A percentile compares a stretch with the other conserved stretches of the same genome.
phyloP scores from a whole-genome alignment of 2,329 filamentous ascomycete species.

The Pyrenophora teres region DNA sequence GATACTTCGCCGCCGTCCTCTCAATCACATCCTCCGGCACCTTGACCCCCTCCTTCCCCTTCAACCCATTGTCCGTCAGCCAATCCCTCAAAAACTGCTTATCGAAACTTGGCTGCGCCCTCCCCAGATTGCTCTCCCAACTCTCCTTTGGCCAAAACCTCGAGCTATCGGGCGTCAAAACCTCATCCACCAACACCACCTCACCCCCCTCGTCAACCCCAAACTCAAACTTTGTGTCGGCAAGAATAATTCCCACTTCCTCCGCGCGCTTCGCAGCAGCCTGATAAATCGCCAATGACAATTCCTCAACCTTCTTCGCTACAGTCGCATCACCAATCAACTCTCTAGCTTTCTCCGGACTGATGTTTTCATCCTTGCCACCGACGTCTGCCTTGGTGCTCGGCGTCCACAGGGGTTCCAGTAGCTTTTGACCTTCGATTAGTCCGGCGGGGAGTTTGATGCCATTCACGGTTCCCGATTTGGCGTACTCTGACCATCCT shows the following conservation, averaged over 20 bases:
- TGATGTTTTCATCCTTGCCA: slow-evolving; percentile 84
- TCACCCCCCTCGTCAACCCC: slow-evolving; percentile 66
- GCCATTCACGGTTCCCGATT: slow-evolving; percentile 78
- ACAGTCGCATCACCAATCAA: slow-evolving; percentile 67
- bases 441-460: slow-evolving; percentile 71
- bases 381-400: slow-evolving; percentile 84
- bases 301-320: slow-evolving; percentile 67
- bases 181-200: slow-evolving; percentile 80
- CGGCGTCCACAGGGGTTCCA: slow-evolving; percentile 74
- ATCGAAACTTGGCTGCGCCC: slow-evolving; percentile 81
- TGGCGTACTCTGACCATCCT: slow-evolving; percentile 79
- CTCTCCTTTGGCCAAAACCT: slow-evolving; percentile 81
- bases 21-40: slow-evolving; percentile 73
- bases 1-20: slow-evolving; percentile 73
- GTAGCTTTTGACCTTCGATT: slow-evolving; percentile 71
- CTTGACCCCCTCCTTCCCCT: slow-evolving; percentile 72
- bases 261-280: slow-evolving; percentile 67
- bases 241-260: slow-evolving; percentile 73
- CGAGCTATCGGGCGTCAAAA: slow-evolving; percentile 75
- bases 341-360: slow-evolving; percentile 62
- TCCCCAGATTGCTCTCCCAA: slow-evolving; percentile 68
- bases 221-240: slow-evolving; percentile 79
- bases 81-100: slow-evolving; percentile 80
- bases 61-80: slow-evolving; percentile 72
- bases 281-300: slow-evolving; percentile 68